phyloP scores from a whole-genome alignment of 1,284 basidiomycete species.

The Paramarasmius palmivorus region DNA sequence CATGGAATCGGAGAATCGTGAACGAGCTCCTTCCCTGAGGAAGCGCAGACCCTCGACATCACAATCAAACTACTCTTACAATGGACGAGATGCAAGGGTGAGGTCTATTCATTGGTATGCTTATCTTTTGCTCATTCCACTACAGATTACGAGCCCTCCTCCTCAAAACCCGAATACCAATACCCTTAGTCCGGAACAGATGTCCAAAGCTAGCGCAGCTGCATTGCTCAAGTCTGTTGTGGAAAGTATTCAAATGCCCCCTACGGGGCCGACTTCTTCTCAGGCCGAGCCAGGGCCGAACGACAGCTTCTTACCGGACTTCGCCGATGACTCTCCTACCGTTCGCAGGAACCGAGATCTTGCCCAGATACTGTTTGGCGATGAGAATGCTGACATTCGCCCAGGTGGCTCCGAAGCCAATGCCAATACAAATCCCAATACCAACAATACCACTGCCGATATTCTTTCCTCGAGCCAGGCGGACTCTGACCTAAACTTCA shows the following conservation, averaged over 20 bases:
- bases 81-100: constrained; percentile 53
- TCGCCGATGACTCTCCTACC: constrained; percentile 45
- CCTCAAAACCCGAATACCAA: constrained; percentile 43
- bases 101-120: constrained; percentile 23
- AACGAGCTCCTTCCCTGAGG: constrained; percentile 58
- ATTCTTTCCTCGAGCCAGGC: not conserved
- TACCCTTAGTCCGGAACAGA: constrained; percentile 42
- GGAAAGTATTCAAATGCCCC: constrained; percentile 55
- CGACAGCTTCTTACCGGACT: constrained; percentile 21
- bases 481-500: not conserved
- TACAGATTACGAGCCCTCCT: constrained; percentile 58
- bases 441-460: too few relatives aligned
- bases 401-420: constrained; percentile 11
- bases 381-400: constrained; percentile 39
- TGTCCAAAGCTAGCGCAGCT: constrained; percentile 58
- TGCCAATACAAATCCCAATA: too few relatives aligned
- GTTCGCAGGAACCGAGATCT: constrained; percentile 69
- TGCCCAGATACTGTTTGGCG: constrained; percentile 71
- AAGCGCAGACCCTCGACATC: constrained; percentile 77
- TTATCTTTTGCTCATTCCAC: constrained; percentile 12
- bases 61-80: constrained; percentile 69
- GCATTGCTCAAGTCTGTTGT: constrained; percentile 69
- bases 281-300: not conserved
- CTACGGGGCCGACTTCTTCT: constrained; percentile 12
- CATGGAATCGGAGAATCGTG: constrained; percentile 49